Base-by-base conservation (phyloP, 345 rosid species). In the Erucastrum elatum region DNA sequence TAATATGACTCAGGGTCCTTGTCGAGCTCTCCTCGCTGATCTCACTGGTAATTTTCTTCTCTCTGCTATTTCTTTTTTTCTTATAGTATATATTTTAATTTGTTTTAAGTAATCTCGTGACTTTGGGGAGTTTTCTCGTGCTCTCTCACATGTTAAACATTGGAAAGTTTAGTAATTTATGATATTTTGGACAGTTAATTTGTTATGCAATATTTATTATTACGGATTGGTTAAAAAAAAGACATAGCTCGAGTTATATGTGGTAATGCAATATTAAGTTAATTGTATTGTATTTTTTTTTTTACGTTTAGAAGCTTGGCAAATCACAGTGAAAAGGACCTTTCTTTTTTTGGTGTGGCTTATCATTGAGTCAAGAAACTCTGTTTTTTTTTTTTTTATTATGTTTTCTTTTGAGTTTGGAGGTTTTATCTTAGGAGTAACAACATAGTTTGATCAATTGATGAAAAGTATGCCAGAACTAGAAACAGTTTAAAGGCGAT, bases 21-120 rank as follows among this genome's bases (percentile, higher is more conserved):
- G 98, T 70, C 75, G 98, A 84, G 99, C 99, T 82, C 89, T 95
- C 49, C 97, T 95, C 3, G 98, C 93, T 12, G 97, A 93, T 88
- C 96, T 95, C 63, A 93, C 98, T 46, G 98, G 97, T 94, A 84
- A 77, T n/a, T n/a, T n/a, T n/a, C n/a, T n/a, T n/a, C n/a, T 71
- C 72, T 25, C 41, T 25, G 1, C 5, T 71, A 59, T 66, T n/a
- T 1, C 2, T 66, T 10, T 46, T 46, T 29, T 78, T 30, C 9
- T 56, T 7, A 10, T n/a, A n/a, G 1, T 21, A 53, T 8, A 33
- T 16, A 49, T 1, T 56, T 69, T 4, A 17, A 59, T 39, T 59
- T 31, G 60, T 59, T 29, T 1, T 25, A 59, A 3, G 30, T 3
- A 25, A 26, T 8, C 53, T 71, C 35, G 55, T 29, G 59, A 60